Base-by-base conservation (phyloP, 306 rosid genomes). In the Vigna unguiculata region DNA sequence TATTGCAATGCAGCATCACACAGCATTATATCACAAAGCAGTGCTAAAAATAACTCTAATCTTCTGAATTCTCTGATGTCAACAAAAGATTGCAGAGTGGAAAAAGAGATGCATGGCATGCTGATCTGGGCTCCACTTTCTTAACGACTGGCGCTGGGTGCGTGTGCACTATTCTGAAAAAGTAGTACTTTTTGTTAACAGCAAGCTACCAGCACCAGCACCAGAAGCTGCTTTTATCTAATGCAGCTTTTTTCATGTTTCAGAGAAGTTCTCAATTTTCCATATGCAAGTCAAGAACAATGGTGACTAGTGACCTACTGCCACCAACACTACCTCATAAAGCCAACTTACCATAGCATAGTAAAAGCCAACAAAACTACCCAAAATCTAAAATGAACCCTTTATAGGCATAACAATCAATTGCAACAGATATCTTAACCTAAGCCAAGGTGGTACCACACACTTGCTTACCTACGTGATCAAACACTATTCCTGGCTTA, bases 401-500 rank as follows among this genome's bases (percentile, higher is more conserved):
- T 71, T 47, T 13, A 47, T 62, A 61, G 71, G 10, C 25, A 48
- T 53, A 71, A 51, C 60, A 74, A 72, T 22, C 75, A 45, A 82
- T 6, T 25, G n/a, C 30, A 67, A 34, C 69, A 62, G 25, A 36
- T 43, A 43, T 36, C 15, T 62, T 32, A 32, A 34, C 19, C 30
- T 43, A 48, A 74, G 60, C 65, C 72, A 78, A 57, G 47, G 58
- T 71, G 49, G 20, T 41, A 34, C 41, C 62, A 19, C 54, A 76
- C 38, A 74, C 9, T 72, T 63, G 71, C 86, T 75, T 81, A 91
- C 97, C 95, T 16, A 61, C 67, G 24, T 69, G 88, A 89, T 95
- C 92, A 86, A 89, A 87, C 75, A 87, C 85, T 36, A 90, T 82
- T 43, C 97, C 97, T 13, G 88, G 90, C 19, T 83, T 88, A 74